Conservation (phyloP, 2,329 filamentous ascomycete species). For the Cladosporium colombiae region DNA sequence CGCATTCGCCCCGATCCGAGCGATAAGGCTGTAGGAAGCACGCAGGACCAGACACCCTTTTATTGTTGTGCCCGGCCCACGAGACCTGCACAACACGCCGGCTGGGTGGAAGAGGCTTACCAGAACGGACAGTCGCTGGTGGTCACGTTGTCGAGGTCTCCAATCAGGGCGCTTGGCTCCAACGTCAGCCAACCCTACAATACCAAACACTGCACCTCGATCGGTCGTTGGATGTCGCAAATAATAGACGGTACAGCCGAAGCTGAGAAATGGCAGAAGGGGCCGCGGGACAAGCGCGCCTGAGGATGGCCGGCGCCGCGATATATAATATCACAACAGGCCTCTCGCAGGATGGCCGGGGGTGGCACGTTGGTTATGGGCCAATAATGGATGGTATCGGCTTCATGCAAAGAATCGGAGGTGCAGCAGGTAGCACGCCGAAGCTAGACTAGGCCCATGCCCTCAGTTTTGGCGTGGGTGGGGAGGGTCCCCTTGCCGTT, state of each 20-base stretch:
- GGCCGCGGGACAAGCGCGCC: slow-evolving; percentile 15
- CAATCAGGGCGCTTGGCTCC: slow-evolving; percentile 15
- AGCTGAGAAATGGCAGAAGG: slow-evolving; percentile 11
- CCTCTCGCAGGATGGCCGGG: slow-evolving; percentile 14
- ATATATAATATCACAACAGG: slow-evolving; percentile 15
- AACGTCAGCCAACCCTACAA: slow-evolving; percentile 17
- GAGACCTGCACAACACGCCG: background rate
- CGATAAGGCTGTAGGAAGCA: slow-evolving; percentile 15
- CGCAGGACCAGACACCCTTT: slow-evolving; percentile 10
- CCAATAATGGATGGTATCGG: slow-evolving; percentile 19
- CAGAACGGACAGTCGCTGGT: background rate
- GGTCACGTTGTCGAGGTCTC: slow-evolving; percentile 16
- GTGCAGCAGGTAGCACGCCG: slow-evolving; percentile 2
- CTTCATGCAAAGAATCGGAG: slow-evolving; percentile 18
- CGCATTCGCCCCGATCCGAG: slow-evolving; percentile 9
- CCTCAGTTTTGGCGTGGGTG: slow-evolving; percentile 1
- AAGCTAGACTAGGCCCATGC: slow-evolving; percentile 13
- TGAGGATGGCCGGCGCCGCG: slow-evolving; percentile 17
- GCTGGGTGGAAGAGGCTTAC: slow-evolving; percentile 5
- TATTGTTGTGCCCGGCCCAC: slow-evolving; percentile 1
- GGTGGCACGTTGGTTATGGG: slow-evolving; percentile 6
- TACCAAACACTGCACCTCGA: background rate
- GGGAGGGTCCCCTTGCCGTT: slow-evolving; percentile 10
- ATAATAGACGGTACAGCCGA: slow-evolving; percentile 2
- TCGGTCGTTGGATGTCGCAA: background rate